Evolutionary conservation across 225 moss, liverwort and hornwort species (phyloP).

Genomic region (Anthoceros angustus): DNA sequence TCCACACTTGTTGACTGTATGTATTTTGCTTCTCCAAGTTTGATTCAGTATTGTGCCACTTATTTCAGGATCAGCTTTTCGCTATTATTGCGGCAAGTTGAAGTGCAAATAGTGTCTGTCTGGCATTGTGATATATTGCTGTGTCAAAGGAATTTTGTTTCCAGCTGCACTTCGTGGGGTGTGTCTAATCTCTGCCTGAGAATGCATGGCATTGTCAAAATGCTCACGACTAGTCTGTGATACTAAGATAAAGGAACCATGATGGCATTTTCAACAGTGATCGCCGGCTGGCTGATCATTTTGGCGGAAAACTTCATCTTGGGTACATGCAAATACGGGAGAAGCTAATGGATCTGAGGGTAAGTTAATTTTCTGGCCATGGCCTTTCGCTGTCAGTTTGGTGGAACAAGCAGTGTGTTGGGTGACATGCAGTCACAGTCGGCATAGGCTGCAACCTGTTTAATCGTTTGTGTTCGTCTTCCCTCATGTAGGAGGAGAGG

Average conservation of each 20-base stretch:
- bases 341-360: slow-evolving; percentile 83
- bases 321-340: slow-evolving; percentile 99
- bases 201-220: background rate
- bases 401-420: background rate
- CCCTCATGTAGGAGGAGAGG: slow-evolving; percentile 50
- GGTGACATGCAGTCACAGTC: background rate
- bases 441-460: background rate
- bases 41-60: background rate
- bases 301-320: slow-evolving; percentile 96
- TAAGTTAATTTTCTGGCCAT: slow-evolving; percentile 12
- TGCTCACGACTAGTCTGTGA: too few species aligned
- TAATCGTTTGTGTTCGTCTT: background rate
- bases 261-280: slow-evolving; percentile 33
- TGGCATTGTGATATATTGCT: too few species aligned
- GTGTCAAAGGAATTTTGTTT: too few species aligned
- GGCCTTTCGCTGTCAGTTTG: background rate
- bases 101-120: too few species aligned
- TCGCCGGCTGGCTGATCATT: slow-evolving; percentile 96
- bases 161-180: too few species aligned
- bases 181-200: too few species aligned
- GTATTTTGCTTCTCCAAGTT: slow-evolving; percentile 35
- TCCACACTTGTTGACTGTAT: slow-evolving; percentile 33
- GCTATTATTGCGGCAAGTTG: too few species aligned
- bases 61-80: too few species aligned
- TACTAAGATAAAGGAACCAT: too few species aligned